Evolutionary conservation across 345 rosid genomes (phyloP), one percentile per base, ranked within the genome.

Genomic region (Aquilaria malaccensis): DNA sequence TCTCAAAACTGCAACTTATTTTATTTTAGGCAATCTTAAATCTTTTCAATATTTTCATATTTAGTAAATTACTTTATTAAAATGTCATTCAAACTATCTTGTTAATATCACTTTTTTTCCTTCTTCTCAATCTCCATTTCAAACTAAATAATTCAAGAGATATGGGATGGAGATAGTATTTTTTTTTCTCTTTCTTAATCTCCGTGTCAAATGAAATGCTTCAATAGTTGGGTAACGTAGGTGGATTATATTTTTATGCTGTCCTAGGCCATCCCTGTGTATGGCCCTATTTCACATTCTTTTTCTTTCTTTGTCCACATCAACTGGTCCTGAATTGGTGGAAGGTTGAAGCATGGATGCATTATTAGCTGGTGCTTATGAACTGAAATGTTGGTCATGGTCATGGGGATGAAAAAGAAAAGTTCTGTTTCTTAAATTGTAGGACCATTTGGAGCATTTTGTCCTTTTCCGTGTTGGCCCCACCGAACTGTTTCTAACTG

Each of bases 381-480:
- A 37, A 37, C 43, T 37, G 47, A 33, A 46, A 29, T 13, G 10
- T 33, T 45, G 61, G 61, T 22, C 30, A 58, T 58, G 53, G 31
- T 33, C 43, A 45, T n/a, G 41, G 59, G 7, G 45, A 55, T 32
- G 47, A 56, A 30, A 22, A 33, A 37, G 59, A 14, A 30, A 59
- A 29, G 14, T 48, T 30, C 43, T 60, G 32, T 30, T 47, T n/a
- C 15, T 2, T 43, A 47, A 48, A 13, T 48, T 37, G 63, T 48
- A 59, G 63, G 53, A 47, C 45, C 22, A 14, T 47, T 41, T 6
- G 60, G 22, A 2, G 15, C 13, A 29, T 47, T 45, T 56, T 41
- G 60, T 57, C 33, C 33, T 7, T 33, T 57, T 56, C 59, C 45
- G 32, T 37, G 60, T 47, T 41, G 41, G 12, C 54, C 30, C 53